These are phyloP conservation scores for Mycena albidolilacea DNA, from an alignment of 768 basidiomycete genomes.

Conservation along the genomic window DNA sequence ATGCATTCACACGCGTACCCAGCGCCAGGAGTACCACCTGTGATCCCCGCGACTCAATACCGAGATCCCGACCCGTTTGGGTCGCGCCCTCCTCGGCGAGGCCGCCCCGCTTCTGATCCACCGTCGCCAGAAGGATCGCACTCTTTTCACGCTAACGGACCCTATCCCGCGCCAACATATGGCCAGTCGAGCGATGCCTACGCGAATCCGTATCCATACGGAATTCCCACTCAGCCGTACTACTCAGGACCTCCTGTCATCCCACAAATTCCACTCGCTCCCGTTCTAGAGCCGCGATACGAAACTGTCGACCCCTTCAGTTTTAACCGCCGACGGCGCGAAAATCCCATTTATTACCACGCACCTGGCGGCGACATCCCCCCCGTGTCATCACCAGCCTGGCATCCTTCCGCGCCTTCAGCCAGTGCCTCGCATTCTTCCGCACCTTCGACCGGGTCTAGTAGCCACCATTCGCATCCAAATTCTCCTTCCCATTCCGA, in stretches of 20 bases:
- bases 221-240: neutral
- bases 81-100: neutral
- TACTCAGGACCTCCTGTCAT: neutral
- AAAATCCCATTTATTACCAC: neutral
- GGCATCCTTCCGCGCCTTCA: neutral
- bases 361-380: neutral
- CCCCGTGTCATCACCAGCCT: neutral
- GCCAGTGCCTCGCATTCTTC: neutral
- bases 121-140: too few species aligned
- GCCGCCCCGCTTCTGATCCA: neutral
- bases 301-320: constrained; percentile 12
- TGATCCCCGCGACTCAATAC: neutral
- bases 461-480: neutral
- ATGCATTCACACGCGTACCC: neutral
- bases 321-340: neutral
- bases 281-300: constrained; percentile 8
- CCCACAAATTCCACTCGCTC: too few species aligned
- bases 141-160: too few species aligned
- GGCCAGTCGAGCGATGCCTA: neutral
- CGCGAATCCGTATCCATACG: neutral
- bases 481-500: neutral
- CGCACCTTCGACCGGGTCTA: neutral
- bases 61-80: neutral
- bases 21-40: too few species aligned
- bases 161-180: neutral